Evolutionary conservation across 2,329 filamentous ascomycete species (phyloP).

Genomic region (Tympanopsis confertula): DNA sequence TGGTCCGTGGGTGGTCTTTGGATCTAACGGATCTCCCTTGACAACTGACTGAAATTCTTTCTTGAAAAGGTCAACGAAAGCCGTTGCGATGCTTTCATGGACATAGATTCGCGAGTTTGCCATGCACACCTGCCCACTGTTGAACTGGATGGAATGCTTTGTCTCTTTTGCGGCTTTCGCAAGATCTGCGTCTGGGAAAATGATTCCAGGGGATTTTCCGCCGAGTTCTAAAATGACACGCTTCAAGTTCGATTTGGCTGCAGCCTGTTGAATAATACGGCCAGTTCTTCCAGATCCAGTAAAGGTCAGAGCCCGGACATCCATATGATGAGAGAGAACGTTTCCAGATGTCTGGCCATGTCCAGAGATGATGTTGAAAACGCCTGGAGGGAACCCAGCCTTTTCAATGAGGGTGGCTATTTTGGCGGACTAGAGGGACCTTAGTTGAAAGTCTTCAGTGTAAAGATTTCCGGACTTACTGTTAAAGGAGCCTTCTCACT

Average conservation of each 20-base stretch:
- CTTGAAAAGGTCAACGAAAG: constrained; percentile 26
- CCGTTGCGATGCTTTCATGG: constrained; percentile 34
- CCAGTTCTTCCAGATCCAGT: background rate
- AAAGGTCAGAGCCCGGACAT: constrained; percentile 11
- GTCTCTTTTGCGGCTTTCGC: background rate
- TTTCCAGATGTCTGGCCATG: constrained; percentile 15
- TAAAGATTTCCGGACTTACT: constrained; percentile 17
- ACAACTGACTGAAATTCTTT: constrained; percentile 11
- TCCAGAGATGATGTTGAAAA: constrained; percentile 24
- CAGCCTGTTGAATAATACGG: background rate
- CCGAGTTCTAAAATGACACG: background rate
- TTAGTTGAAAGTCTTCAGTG: constrained; percentile 2
- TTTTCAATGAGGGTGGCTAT: constrained; percentile 21
- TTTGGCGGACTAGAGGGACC: constrained; percentile 13
- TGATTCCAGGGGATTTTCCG: background rate
- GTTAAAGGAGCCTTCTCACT: constrained; percentile 52
- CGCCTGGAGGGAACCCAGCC: constrained; percentile 28
- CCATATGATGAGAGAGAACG: constrained; percentile 15
- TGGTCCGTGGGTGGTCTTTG: background rate
- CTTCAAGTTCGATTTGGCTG: background rate
- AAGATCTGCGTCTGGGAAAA: background rate
- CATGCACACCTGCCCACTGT: constrained; percentile 48
- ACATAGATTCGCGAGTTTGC: constrained; percentile 47
- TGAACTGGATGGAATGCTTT: constrained; percentile 30
- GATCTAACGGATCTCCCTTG: constrained; percentile 17